Evolutionary conservation across 2,329 filamentous ascomycete species (phyloP).

Genomic region (Dendrostoma leiphaemia): DNA sequence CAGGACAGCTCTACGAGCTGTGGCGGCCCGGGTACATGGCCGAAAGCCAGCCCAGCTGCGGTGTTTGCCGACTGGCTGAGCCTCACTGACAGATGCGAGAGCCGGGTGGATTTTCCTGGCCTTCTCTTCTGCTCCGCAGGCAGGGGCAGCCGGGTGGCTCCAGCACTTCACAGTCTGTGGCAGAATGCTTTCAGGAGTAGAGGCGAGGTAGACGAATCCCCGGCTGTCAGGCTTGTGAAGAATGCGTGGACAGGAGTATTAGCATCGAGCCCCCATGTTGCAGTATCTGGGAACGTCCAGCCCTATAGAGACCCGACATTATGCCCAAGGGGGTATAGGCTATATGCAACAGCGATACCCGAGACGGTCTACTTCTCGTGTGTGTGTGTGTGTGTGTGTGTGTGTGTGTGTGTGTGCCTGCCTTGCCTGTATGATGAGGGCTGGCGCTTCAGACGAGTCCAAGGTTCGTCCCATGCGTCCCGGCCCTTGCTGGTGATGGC

Average conservation of each 20-base stretch:
- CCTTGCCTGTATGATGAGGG: neutral
- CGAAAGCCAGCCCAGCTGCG: conserved; percentile 1
- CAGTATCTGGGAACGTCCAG: neutral
- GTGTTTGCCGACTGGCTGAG: neutral
- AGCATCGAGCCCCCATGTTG: neutral
- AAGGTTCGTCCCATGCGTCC: too few relatives aligned
- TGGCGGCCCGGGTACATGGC: conserved; percentile 15
- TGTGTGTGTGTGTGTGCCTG: neutral
- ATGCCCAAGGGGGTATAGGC: neutral
- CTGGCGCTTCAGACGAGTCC: neutral
- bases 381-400: neutral
- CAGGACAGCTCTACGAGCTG: conserved; percentile 20
- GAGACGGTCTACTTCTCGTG: neutral
- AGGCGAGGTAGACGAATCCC: too few relatives aligned
- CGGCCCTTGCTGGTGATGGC: too few relatives aligned
- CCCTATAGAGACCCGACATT: neutral
- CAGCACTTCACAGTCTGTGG: too few relatives aligned
- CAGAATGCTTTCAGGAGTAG: too few relatives aligned
- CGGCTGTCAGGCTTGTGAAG: too few relatives aligned
- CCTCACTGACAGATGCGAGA: too few relatives aligned
- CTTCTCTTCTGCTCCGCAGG: too few relatives aligned
- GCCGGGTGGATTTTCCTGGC: too few relatives aligned
- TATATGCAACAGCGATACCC: neutral
- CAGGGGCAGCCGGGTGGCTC: too few relatives aligned
- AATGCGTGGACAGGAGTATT: neutral